A percentile compares a stretch with the other conserved stretches of the same genome.
Evolutionary conservation across 768 basidiomycete genomes (phyloP).

Genomic region (Neoboletus subvelutipes): DNA sequence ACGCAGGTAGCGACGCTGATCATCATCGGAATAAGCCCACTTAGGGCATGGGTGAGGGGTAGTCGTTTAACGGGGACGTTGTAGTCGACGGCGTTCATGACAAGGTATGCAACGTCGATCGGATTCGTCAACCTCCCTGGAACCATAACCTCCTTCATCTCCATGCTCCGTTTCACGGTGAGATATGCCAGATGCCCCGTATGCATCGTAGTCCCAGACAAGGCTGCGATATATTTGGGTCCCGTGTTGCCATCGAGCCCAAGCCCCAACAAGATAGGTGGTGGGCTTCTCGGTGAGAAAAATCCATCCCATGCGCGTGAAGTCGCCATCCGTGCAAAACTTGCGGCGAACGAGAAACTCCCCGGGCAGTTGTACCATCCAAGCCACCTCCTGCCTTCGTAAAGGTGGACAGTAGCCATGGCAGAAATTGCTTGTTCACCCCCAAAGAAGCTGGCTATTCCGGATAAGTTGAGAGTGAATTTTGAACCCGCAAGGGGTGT

Average conservation of each 20-base stretch:
- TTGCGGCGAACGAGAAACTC: constrained; percentile 30
- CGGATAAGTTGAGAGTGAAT: constrained; percentile 29
- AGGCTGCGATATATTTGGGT: constrained; percentile 27
- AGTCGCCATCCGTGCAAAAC: constrained; percentile 30
- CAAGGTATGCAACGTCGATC: constrained; percentile 17
- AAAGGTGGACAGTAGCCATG: constrained; percentile 36
- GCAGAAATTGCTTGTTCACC: constrained; percentile 37
- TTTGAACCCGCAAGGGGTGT: constrained; percentile 11
- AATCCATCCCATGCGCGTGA: constrained; percentile 28
- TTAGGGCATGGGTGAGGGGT: neutral
- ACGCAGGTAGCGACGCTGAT: constrained; percentile 21
- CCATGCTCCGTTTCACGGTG: constrained; percentile 13
- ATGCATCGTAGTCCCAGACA: constrained; percentile 23
- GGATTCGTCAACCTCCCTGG: constrained; percentile 23
- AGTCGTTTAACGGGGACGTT: constrained; percentile 3
- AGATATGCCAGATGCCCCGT: constrained; percentile 28
- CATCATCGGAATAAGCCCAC: constrained; percentile 23
- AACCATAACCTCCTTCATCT: constrained; percentile 7
- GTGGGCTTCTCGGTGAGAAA: constrained; percentile 16
- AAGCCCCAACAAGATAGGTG: constrained; percentile 27
- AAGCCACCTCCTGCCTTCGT: constrained; percentile 32
- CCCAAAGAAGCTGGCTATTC: constrained; percentile 36
- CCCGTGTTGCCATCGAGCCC: constrained; percentile 30
- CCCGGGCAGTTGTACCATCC: constrained; percentile 41
- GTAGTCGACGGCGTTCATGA: constrained; percentile 10